These are phyloP conservation scores for Oxyria digyna DNA, from an alignment of 148 eudicot species.

Conservation along the genomic window DNA sequence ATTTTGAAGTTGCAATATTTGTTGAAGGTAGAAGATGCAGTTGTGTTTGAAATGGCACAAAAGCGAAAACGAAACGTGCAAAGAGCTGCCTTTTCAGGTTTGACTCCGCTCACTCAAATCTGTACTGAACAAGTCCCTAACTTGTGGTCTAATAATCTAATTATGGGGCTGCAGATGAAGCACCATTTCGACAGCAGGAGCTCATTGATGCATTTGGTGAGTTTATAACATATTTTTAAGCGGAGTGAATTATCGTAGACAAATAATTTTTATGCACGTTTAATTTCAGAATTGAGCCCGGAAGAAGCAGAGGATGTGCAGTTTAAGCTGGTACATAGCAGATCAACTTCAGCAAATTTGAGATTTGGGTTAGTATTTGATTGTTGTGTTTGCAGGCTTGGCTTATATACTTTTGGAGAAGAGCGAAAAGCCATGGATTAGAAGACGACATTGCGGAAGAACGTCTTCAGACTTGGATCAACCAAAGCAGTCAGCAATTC, in stretches of 20 bases:
- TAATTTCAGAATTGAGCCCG: conserved; percentile 61
- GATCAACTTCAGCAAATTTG: too few relatives aligned
- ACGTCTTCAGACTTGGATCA: conserved; percentile 49
- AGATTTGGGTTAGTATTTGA: too few relatives aligned
- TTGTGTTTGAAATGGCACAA: conserved; percentile 62
- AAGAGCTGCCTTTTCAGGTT: conserved; percentile 41
- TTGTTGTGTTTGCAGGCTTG: conserved; percentile 58
- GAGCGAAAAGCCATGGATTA: conserved; percentile 55
- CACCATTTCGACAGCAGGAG: too few relatives aligned
- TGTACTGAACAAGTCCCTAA: too few relatives aligned
- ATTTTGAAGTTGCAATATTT: not conserved
- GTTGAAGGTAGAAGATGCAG: conserved; percentile 77
- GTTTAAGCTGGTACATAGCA: conserved; percentile 55
- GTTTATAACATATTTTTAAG: too few relatives aligned
- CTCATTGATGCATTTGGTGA: not conserved
- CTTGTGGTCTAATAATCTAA: too few relatives aligned
- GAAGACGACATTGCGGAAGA: conserved; percentile 78
- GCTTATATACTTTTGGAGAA: conserved; percentile 77
- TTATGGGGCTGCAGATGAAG: too few relatives aligned
- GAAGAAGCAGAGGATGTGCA: conserved; percentile 76
- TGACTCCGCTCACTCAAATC: too few relatives aligned
- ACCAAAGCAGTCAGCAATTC: conserved; percentile 21
- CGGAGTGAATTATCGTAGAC: too few relatives aligned
- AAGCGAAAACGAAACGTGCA: conserved; percentile 32
- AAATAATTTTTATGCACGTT: too few relatives aligned